Percentiles rank a stretch among this genome's conserved stretches.
phyloP scores from a whole-genome alignment of 345 rosid species.

The Citrus unshiu region DNA sequence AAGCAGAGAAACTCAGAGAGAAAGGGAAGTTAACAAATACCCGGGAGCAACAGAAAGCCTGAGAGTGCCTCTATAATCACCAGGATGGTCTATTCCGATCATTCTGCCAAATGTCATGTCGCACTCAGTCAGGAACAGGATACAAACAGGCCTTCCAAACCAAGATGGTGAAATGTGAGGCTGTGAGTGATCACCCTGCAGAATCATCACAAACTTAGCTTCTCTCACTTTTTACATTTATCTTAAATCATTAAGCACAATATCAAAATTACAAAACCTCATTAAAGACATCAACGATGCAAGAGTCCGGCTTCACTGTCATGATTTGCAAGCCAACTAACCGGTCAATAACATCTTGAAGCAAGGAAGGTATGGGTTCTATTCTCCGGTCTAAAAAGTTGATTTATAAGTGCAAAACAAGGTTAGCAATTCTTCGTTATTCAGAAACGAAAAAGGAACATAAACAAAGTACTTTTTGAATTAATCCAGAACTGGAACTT shows the following conservation, averaged over 20 bases:
- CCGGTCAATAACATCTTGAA: slow-evolving; percentile 73
- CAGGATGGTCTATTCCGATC: slow-evolving; percentile 56
- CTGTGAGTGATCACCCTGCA: slow-evolving; percentile 88
- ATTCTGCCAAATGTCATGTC: slow-evolving; percentile 75
- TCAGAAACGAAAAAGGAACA: background rate
- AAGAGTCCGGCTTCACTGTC: slow-evolving; percentile 73
- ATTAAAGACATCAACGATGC: slow-evolving; percentile 75
- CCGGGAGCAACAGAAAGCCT: slow-evolving; percentile 81
- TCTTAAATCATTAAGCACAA: slow-evolving; percentile 4
- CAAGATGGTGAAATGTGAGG: slow-evolving; percentile 71
- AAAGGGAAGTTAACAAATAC: slow-evolving; percentile 33
- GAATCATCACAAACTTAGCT: slow-evolving; percentile 9
- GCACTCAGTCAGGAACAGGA: slow-evolving; percentile 77
- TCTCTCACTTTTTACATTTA: background rate
- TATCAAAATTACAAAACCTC: slow-evolving; percentile 43
- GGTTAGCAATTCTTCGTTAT: background rate
- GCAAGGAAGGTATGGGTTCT: slow-evolving; percentile 68
- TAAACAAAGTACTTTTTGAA: background rate
- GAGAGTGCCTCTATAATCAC: slow-evolving; percentile 80
- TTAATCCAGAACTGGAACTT: slow-evolving; percentile 20
- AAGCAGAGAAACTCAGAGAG: background rate
- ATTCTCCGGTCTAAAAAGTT: slow-evolving; percentile 49
- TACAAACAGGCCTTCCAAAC: slow-evolving; percentile 73
- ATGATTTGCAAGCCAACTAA: slow-evolving; percentile 53
- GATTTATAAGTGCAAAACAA: background rate